These are phyloP conservation scores for Geotrichum aggregatum DNA, from an alignment of 1,139 yeast species.

Conservation along the genomic window DNA sequence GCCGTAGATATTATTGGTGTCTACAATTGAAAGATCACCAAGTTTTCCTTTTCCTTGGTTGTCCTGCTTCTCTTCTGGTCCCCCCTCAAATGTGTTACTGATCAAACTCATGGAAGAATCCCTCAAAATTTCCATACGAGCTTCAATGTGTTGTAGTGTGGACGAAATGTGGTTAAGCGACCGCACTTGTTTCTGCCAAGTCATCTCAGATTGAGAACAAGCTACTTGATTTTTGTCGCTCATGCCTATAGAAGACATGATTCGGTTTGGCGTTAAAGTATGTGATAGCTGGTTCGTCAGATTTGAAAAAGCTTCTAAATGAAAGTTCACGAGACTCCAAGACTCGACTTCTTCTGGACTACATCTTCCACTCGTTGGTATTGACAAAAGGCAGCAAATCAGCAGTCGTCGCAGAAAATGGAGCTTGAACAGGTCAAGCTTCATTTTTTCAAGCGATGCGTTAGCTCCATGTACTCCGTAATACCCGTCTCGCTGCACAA, in stretches of 20 bases:
- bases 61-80: too few species aligned
- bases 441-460: constrained; percentile 31
- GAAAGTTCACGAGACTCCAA: constrained; percentile 10
- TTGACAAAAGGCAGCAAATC: constrained; percentile 43
- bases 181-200: constrained; percentile 25
- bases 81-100: neutral
- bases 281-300: neutral
- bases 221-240: neutral
- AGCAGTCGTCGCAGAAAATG: constrained; percentile 42
- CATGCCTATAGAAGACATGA: neutral
- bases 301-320: constrained; percentile 6
- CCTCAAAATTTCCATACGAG: constrained; percentile 36
- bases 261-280: neutral
- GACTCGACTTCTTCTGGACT: constrained; percentile 8
- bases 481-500: constrained; percentile 23
- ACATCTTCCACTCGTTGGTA: constrained; percentile 33
- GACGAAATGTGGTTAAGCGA: constrained; percentile 31
- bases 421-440: constrained; percentile 36
- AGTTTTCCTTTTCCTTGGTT: too few species aligned
- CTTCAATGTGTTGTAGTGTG: constrained; percentile 37
- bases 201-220: constrained; percentile 3
- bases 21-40: too few species aligned
- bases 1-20: neutral
- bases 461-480: constrained; percentile 34
- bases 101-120: constrained; percentile 23